Percentiles rank a stretch among this genome's conserved stretches.
These are phyloP conservation scores for Neurospora sp. DNA, from an alignment of 495 filamentous ascomycete species.

Conservation along the genomic window DNA sequence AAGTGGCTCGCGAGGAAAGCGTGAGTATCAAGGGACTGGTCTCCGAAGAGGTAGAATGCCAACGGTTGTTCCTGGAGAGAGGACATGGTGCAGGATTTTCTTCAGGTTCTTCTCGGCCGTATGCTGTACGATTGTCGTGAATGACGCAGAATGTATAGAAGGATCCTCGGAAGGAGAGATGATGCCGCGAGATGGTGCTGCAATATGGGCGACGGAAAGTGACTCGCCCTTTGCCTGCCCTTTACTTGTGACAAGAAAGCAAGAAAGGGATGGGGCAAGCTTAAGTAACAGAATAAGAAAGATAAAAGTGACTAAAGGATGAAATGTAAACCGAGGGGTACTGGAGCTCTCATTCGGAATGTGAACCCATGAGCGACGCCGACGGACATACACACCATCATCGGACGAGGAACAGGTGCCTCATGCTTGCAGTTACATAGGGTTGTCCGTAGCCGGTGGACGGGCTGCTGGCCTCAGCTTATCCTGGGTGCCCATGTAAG, in stretches of 20 bases:
- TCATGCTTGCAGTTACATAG: neutral
- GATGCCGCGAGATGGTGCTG: neutral
- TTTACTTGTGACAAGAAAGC: neutral
- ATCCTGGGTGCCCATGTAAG: neutral
- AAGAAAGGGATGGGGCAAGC: neutral
- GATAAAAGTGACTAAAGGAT: neutral
- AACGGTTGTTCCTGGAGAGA: conserved; percentile 6
- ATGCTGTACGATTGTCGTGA: neutral
- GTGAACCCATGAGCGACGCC: neutral
- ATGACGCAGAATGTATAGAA: neutral
- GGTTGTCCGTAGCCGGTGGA: neutral
- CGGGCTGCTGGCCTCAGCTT: neutral
- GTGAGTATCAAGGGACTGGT: conserved; percentile 68
- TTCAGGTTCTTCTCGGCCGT: neutral
- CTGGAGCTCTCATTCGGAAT: neutral
- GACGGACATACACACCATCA: neutral
- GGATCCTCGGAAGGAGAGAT: neutral
- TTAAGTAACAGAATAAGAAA: neutral
- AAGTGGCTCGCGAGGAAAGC: conserved; percentile 52
- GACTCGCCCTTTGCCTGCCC: neutral
- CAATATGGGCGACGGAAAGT: neutral
- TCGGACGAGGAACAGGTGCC: neutral
- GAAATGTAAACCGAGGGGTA: neutral
- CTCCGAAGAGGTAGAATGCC: conserved; percentile 57
- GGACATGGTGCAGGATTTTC: neutral